These are phyloP conservation scores for Sparassis latifolia DNA, from an alignment of 1,284 basidiomycete species.

Conservation along the genomic window DNA sequence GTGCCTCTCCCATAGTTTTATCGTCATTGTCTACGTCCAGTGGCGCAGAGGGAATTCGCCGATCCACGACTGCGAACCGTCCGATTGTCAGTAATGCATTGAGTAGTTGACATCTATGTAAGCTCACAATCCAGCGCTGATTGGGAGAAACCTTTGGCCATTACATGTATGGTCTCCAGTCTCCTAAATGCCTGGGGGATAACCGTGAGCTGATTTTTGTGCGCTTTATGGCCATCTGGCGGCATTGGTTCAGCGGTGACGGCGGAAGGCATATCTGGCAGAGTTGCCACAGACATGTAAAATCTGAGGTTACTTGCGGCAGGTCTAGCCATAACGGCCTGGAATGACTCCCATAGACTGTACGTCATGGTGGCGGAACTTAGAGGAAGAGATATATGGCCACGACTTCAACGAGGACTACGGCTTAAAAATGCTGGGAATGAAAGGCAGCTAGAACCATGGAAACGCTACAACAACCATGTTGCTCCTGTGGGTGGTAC, in stretches of 20 bases:
- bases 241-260: constrained; percentile 31
- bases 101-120: background rate
- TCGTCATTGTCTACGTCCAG: constrained; percentile 16
- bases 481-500: no score
- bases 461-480: no score
- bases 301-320: background rate
- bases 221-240: constrained; percentile 36
- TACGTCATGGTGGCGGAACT: background rate
- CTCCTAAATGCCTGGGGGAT: constrained; percentile 41
- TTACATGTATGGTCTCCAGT: constrained; percentile 36
- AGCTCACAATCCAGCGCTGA: no score
- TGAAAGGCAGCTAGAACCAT: no score
- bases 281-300: constrained; percentile 33
- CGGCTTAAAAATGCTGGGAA: no score
- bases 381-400: no score
- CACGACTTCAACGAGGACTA: no score
- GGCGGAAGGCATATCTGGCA: constrained; percentile 41
- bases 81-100: constrained; percentile 7
- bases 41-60: background rate
- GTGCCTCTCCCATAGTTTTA: constrained; percentile 30
- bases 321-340: background rate
- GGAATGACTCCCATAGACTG: background rate
- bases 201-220: constrained; percentile 36
- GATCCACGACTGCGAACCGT: background rate
- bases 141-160: no score